Evolutionary conservation across 2,329 filamentous ascomycete genomes (phyloP).

Genomic region (Bipolaris cookei): DNA sequence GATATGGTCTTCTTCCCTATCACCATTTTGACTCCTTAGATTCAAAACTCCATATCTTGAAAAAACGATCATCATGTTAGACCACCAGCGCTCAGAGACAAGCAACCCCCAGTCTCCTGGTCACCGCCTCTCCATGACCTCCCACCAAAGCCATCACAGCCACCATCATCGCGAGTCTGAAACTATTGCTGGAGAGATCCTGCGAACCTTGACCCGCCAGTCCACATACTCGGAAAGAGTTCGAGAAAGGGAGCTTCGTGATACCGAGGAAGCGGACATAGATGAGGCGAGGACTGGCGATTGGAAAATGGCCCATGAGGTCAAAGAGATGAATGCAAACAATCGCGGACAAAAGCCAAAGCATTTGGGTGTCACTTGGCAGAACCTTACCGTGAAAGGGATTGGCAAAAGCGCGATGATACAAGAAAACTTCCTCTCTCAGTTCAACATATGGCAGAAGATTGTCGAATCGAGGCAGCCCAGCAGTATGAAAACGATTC

Average conservation of each 20-base stretch:
- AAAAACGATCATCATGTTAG: background rate
- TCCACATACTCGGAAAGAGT: background rate
- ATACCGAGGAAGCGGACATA: background rate
- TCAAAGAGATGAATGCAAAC: slow-evolving; percentile 1
- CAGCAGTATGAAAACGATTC: slow-evolving; percentile 17
- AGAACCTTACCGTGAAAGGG: slow-evolving; percentile 24
- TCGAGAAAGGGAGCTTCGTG: background rate
- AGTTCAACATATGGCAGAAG: slow-evolving; percentile 25
- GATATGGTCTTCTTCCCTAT: background rate
- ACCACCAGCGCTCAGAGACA: background rate
- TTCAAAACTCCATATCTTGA: background rate
- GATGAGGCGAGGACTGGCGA: background rate
- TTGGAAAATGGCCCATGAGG: background rate
- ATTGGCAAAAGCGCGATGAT: slow-evolving; percentile 13
- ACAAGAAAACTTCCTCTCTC: slow-evolving; percentile 26
- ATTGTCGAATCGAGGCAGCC: slow-evolving; percentile 20
- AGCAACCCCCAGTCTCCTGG: background rate
- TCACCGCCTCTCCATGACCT: background rate
- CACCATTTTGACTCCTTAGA: background rate
- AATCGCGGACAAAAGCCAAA: background rate
- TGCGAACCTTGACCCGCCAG: background rate
- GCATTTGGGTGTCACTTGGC: slow-evolving; percentile 11
- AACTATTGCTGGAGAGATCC: slow-evolving; percentile 1
- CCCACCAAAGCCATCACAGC: background rate
- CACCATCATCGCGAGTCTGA: background rate